A percentile compares a stretch with the other conserved stretches of the same genome.
phyloP scores from a whole-genome alignment of 345 rosid genomes.

The Eucalyptus viminalis region DNA sequence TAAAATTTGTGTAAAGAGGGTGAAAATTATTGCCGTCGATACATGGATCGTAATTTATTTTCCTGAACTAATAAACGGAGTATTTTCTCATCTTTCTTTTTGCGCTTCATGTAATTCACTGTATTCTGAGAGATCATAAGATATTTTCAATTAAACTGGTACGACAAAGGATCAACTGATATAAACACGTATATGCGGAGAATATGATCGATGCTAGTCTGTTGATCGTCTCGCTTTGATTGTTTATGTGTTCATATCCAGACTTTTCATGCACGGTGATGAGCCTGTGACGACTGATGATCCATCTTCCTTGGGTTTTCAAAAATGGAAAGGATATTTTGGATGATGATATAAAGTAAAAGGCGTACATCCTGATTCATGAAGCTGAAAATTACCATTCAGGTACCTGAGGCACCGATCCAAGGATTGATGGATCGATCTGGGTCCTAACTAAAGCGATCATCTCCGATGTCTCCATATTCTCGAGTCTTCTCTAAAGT shows the following conservation, averaged over 20 bases:
- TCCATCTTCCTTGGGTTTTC: neutral
- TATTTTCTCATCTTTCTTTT: neutral
- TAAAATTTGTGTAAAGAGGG: neutral
- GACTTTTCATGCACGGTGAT: neutral
- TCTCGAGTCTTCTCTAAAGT: neutral
- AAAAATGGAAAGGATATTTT: neutral
- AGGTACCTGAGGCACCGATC: neutral
- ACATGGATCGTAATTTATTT: neutral
- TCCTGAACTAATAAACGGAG: neutral
- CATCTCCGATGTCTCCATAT: neutral
- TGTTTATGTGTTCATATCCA: neutral
- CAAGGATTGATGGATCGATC: neutral
- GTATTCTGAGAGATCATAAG: neutral
- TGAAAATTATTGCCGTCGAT: neutral
- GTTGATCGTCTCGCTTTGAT: neutral
- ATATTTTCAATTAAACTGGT: neutral
- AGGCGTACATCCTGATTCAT: neutral
- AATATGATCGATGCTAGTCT: neutral
- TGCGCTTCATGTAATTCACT: neutral
- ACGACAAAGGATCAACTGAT: neutral
- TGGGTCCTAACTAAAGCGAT: neutral
- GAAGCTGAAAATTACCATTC: neutral
- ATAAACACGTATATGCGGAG: neutral
- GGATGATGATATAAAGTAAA: neutral
- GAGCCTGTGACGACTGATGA: neutral